Base-by-base conservation (phyloP, 2,329 filamentous ascomycete genomes). In the Botrytis deweyae region DNA sequence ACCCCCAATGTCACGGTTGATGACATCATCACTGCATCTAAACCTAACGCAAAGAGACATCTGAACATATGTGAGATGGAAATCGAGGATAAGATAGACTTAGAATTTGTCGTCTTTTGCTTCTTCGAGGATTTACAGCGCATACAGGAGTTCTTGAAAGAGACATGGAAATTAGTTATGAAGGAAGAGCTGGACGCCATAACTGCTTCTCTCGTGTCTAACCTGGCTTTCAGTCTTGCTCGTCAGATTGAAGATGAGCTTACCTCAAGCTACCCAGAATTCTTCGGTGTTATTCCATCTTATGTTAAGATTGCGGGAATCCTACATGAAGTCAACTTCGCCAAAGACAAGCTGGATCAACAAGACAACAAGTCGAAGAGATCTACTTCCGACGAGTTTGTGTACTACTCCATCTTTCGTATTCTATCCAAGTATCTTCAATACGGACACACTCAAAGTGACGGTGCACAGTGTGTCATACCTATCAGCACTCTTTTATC, bases 211-310 rank as follows among this genome's bases (percentile, higher is more conserved):
- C 29, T 67, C 9, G 20, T 67, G 8, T 25, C 29, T 25, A 67
- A 55, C 4, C 14, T 67, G 42, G 42, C 64, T n/a, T 38, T 46
- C 29, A 36, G 22, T 46, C 44, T 67, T n/a, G 42, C 44, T 25
- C 40, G 25, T 38, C 64, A 67, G 22, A 36, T 29, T 67, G 64
- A 67, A n/a, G 29, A 67, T 49, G 64, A 67, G 64, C 44, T 52
- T 25, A 36, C 52, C 18, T 40, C 44, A 8, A 33, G 20, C 14
- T 14, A 52, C 14, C 4, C 64, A 22, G 7, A 46, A n/a, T 38
- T 6, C 9, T 52, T 67, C 22, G 64, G 29, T 4, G 4, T 52
- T 14, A 33, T n/a, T 18, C 44, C 64, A 38, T 55, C 44, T 25
- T 67, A 67, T 67, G 8, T 46, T 6, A 25, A 20, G 6, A 67